Base-by-base conservation (phyloP, 1,139 yeast genomes). In the Taiozyma sp. region DNA sequence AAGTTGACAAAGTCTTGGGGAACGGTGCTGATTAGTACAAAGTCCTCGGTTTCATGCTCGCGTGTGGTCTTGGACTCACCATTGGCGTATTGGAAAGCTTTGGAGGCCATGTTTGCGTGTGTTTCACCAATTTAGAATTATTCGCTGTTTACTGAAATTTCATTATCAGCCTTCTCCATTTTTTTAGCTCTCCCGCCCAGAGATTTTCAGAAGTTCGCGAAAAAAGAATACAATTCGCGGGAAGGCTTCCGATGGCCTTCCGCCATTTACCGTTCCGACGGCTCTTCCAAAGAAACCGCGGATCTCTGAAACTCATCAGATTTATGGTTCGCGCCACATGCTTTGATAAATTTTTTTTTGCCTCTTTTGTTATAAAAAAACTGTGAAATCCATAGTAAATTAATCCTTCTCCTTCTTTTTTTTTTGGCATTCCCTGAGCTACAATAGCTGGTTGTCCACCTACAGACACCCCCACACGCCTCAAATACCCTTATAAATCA, bases 1-100 rank as follows among this genome's bases (percentile, higher is more conserved):
- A 85, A 93, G 52, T 81, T 77, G 50, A 91, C 73, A 63, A 91
- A 88, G 51, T 83, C 83, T 53, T 61, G n/a, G 6, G 41, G 29
- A n/a, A 24, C 32, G 14, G 48, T 42, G 42, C 43, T 43, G 34
- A 53, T 52, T 52, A 52, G 55, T 52, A 52, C 53, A 30, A 42
- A 48, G 37, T 47, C 52, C 11, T 37, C 45, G 16, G 26, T 14
- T 22, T 34, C 41, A 7, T 19, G 19, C n/a, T 44, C 42, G 28
- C 5, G 8, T 28, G 26, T 16, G 26, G 26, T 9, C n/a, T 1
- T 5, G 13, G 45, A 48, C 53, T 48, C 49, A 54, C 55, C 53
- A 30, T 47, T 50, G 19, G 64, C 63, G 51, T 55, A 56, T 43
- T 54, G 56, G 7, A 49, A 6, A 3, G 61, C 52, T 16, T 50